Base-by-base conservation (phyloP, 2,329 filamentous ascomycete species). In the Sporothrix variecibatus region DNA sequence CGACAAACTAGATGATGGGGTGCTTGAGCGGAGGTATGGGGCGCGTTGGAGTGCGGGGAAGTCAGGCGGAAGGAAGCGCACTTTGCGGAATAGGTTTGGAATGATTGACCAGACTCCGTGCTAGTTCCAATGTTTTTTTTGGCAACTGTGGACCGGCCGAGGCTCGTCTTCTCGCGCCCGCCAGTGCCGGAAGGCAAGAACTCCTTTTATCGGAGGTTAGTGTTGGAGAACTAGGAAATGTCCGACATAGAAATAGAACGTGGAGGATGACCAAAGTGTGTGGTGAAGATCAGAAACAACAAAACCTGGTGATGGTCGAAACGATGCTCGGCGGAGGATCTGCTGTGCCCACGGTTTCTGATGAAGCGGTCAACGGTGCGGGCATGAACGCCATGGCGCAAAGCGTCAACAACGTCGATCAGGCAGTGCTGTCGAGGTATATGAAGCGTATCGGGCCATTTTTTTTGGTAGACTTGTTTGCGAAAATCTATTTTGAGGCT, bases 61-160 rank as follows among this genome's bases (percentile, higher is more conserved):
- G 53, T 2, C 38, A 38, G n/a, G 60, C 34, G 31, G 31, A 40
- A 40, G 60, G n/a, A 40, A 40, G 31, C 60, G 12, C 20, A 38
- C 4, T 11, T 2, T 28, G 38, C 38, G 38, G 38, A 67, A 46
- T 28, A 3, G 6, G 62, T 3, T 12, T 67, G 62, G n/a, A 23
- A 12, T 9, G 23, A 46, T 67, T 43, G 62, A 67, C 62, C 38
- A 43, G 1, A 67, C n/a, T 17, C 43, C 15, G 43, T 49, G 15
- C 15, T 65, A n/a, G 38, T n/a, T 46, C n/a, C 31, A 49, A 34
- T 34, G 15, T 6, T 23, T 4, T 23, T 46, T 38, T 46, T 46
- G 38, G 64, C 64, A 43, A 51, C 12, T 68, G 26, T 51, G 40
- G 43, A n/a, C 40, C 65, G 43, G 26, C 65, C 65, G 65, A 68